Base-by-base conservation (phyloP, 2,329 filamentous ascomycete genomes). In the Penicillium oxalicum region DNA sequence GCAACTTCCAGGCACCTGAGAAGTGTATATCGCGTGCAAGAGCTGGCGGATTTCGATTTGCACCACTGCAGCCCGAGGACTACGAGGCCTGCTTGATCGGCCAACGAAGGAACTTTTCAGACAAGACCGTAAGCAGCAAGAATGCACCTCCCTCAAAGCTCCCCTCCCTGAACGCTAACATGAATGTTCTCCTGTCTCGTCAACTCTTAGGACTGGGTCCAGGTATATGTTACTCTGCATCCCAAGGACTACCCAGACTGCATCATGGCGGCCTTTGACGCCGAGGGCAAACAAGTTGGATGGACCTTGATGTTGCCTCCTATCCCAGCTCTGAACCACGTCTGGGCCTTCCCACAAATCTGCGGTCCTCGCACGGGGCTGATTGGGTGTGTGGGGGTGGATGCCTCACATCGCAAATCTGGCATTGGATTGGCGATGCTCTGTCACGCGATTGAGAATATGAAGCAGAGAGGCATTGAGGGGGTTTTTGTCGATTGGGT, bases 401-500 rank as follows among this genome's bases (percentile, higher is more conserved):
- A 74, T 54, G 49, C 57, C 9, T 57, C 52, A 6, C 62, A 64
- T 18, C 64, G 73, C 11, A 65, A 66, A 4, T 63, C 63, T 27
- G 72, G 72, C 5, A 60, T 74, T 24, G 70, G 71, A 8, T 56
- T 74, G 37, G 70, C 69, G 25, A 56, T 77, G 45, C 48, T 76
- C 39, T 68, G 68, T 12, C 66, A 70, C 53, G 72, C 74, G 13
- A 63, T 74, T 27, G 61, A 73, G 55, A 57, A 73, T 55, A 69
- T 76, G 70, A 70, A 63, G 51, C 45, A 64, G 35, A 56, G 72
- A 33, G 71, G 68, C 0, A 53, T 72, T 1, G 65, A 74, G 32
- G 69, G 69, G 0, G 67, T 73, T 2, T 74, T 72, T 56, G 66
- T 76, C 41, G 72, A 76, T 47, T 74, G 67, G 65, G 70, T 72